Evolutionary conservation across 2,329 filamentous ascomycete species (phyloP).

Genomic region (Tolypocladium nubicola): DNA sequence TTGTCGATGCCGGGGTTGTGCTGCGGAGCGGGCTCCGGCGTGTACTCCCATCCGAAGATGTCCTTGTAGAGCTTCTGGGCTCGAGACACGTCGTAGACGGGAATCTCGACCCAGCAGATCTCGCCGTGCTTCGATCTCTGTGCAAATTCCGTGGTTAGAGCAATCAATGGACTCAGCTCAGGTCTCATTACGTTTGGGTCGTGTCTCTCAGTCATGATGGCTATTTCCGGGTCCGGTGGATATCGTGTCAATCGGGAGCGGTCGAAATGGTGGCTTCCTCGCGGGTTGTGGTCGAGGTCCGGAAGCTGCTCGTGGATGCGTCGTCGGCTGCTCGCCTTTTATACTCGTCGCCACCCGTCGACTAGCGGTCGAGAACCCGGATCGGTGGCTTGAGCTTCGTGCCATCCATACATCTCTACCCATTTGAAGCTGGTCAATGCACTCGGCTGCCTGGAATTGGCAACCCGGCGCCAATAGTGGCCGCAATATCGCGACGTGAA

Average conservation of each 20-base stretch:
- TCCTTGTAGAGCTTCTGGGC: slow-evolving; percentile 26
- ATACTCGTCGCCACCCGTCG: not conserved
- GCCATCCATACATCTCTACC: not conserved
- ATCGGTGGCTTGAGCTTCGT: not conserved
- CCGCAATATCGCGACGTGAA: not conserved
- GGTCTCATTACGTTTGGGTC: not conserved
- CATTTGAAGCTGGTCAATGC: not conserved
- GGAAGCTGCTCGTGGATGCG: not conserved
- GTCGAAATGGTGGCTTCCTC: not conserved
- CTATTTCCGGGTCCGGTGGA: not conserved
- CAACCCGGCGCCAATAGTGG: not conserved
- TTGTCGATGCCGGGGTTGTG: slow-evolving; percentile 13
- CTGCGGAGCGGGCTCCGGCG: slow-evolving; percentile 9
- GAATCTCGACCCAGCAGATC: slow-evolving; percentile 28
- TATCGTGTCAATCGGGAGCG: not conserved
- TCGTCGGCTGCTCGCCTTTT: not conserved
- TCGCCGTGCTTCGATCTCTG: slow-evolving; percentile 13
- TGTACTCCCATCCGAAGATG: slow-evolving; percentile 22
- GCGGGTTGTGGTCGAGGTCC: not conserved
- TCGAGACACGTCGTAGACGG: slow-evolving; percentile 21
- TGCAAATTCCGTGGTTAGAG: not conserved
- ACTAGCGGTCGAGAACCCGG: not conserved
- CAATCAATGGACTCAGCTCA: not conserved
- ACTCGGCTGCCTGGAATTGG: not conserved
- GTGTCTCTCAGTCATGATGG: not conserved